Evolutionary conservation across 352 stramenopile species (phyloP), one percentile per base, ranked within the genome.

Genomic region (Bremia lactucae): DNA sequence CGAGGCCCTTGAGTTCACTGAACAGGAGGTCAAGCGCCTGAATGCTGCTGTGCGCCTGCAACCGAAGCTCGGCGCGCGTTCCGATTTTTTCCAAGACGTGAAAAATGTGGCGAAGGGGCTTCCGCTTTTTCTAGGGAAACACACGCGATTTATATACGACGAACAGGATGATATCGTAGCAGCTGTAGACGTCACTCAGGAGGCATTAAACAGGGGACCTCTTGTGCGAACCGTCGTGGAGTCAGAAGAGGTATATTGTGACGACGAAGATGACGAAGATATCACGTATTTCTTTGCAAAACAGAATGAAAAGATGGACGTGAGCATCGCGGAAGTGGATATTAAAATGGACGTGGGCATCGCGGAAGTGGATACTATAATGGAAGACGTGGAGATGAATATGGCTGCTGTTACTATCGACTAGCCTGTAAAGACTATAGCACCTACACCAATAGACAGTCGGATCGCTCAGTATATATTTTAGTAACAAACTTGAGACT

Each of bases 121-220:
- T 22, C 74, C 74, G 1, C 65, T 87, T 9, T 87, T 87, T 52
- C 74, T 84, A 52, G 74, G 74, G 20, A 83, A 74, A 48, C 74
- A 87, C 68, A 87, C 72, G 55, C 72, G 74, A 22, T 87, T 87
- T 31, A 62, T 87, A 38, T 87, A 87, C 59, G 75, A 87, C 42
- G 68, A 81, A 6, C 71, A 83, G 0, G 63, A 79, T 6, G 65
- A 79, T 45, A 83, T 87, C 47, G 55, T 83, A 24, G 70, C 39
- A 5, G 72, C 60, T 0, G 62, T 87, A 16, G 74, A 87, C 45
- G 71, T 83, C 38, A 84, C 71, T 36, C 42, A 83, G 37, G 46
- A 77, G 51, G 63, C 68, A 37, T 41, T 78, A 39, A 52, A 36
- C n/a, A 47, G 39, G 2, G 72, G 71, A 0, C 72, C 75, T 0